Conservation (phyloP, 1,284 basidiomycete species). For the Porogramme epimiltina region DNA sequence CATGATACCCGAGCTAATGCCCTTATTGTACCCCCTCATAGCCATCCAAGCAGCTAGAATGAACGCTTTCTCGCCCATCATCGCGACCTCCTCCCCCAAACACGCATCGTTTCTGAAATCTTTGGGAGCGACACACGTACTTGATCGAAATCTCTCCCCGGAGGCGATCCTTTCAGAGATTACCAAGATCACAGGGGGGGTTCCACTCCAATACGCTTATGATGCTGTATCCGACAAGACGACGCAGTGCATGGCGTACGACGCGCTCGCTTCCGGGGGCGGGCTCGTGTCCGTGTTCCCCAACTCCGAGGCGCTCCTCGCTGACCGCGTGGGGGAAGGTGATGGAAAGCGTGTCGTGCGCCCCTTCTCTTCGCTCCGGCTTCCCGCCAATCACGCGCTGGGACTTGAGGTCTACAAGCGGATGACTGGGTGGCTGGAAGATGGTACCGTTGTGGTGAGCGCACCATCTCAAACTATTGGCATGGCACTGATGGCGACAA, state of each 20-base stretch:
- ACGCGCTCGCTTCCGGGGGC: slow-evolving; percentile 27
- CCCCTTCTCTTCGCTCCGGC: no score
- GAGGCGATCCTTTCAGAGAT: slow-evolving; percentile 3
- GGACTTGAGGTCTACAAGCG: no score
- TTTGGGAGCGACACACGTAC: slow-evolving; percentile 50
- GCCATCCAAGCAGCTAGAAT: not conserved
- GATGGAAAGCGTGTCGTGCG: no score
- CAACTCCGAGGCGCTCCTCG: no score
- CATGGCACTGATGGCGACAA: no score
- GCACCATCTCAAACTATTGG: no score
- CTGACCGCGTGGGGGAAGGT: no score
- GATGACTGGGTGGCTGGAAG: no score
- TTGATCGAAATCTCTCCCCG: slow-evolving; percentile 29
- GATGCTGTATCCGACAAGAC: slow-evolving; percentile 23
- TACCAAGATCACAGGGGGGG: slow-evolving; percentile 7
- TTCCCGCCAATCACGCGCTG: no score
- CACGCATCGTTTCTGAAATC: slow-evolving; percentile 45
- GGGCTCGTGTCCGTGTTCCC: not conserved
- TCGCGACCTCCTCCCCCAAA: slow-evolving; percentile 47
- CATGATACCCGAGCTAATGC: not conserved
- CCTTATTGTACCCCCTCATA: not conserved
- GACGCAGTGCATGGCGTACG: slow-evolving; percentile 24
- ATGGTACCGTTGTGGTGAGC: no score
- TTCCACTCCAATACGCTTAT: slow-evolving; percentile 22
- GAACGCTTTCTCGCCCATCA: slow-evolving; percentile 48